Conservation (phyloP, 2,329 filamentous ascomycete genomes). For the Dactylellina sp. region DNA sequence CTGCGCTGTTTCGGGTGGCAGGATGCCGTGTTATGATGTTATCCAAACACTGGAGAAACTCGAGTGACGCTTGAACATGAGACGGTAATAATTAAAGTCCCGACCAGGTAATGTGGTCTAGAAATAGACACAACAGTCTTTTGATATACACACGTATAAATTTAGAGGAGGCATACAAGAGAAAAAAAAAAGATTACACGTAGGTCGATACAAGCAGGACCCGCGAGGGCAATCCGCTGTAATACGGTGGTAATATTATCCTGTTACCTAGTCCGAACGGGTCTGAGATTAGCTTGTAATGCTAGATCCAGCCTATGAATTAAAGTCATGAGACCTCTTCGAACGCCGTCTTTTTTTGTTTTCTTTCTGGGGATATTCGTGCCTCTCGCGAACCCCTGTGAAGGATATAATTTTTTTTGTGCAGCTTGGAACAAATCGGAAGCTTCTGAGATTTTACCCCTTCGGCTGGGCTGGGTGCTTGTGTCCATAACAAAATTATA, state of each 20-base stretch:
- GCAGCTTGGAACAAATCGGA: slow-evolving; percentile 39
- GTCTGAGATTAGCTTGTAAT: slow-evolving; percentile 3
- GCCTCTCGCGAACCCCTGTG: too few species aligned
- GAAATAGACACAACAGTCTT: slow-evolving; percentile 3
- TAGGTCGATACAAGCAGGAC: slow-evolving; percentile 11
- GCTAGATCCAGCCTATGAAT: slow-evolving; percentile 15
- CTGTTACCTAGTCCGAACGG: slow-evolving; percentile 22
- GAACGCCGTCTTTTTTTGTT: slow-evolving; percentile 12
- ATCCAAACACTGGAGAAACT: background rate
- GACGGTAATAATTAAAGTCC: slow-evolving; percentile 8
- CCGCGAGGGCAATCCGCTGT: slow-evolving; percentile 19
- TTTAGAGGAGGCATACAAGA: background rate
- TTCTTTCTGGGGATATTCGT: slow-evolving; percentile 9
- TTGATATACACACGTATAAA: background rate
- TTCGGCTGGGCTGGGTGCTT: background rate
- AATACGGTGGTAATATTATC: slow-evolving; percentile 35
- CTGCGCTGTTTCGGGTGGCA: background rate
- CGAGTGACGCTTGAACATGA: slow-evolving; percentile 22
- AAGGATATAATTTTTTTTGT: too few species aligned
- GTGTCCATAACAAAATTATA: slow-evolving; percentile 32
- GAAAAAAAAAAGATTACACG: slow-evolving; percentile 3
- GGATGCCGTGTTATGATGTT: background rate
- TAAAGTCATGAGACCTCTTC: slow-evolving; percentile 44
- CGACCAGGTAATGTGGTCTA: background rate
- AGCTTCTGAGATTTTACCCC: slow-evolving; percentile 29